These are phyloP conservation scores for Aulographum hederae DNA, from an alignment of 2,329 filamentous ascomycete genomes.

Conservation along the genomic window DNA sequence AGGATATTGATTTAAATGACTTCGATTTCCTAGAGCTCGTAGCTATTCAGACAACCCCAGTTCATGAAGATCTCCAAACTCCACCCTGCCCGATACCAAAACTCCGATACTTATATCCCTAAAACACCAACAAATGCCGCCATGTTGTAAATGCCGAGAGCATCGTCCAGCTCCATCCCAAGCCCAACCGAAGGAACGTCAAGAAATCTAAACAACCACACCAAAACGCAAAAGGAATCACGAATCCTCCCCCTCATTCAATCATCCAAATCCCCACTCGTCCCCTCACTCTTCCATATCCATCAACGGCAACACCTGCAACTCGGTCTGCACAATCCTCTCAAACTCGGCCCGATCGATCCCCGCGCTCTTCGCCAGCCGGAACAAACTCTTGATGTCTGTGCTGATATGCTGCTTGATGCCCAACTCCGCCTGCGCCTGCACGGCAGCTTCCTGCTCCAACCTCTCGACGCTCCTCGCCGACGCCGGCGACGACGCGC, in stretches of 20 bases:
- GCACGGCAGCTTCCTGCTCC: constrained; percentile 35
- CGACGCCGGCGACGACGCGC: constrained; percentile 28
- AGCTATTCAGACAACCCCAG: no score
- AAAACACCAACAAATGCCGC: no score
- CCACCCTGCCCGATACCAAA: no score
- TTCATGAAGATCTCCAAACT: no score
- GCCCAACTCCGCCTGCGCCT: constrained; percentile 49
- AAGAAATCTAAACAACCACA: background rate
- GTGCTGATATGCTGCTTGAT: constrained; percentile 65
- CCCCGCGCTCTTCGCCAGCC: constrained; percentile 50
- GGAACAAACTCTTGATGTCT: constrained; percentile 58
- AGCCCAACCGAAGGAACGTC: background rate
- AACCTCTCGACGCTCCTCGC: constrained; percentile 36
- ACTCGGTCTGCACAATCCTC: constrained; percentile 48
- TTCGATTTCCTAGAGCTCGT: no score
- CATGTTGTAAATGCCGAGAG: no score
- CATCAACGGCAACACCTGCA: constrained; percentile 51
- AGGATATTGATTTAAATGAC: no score
- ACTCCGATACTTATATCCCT: no score
- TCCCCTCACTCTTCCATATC: constrained; percentile 32
- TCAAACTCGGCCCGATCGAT: constrained; percentile 63
- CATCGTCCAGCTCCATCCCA: background rate
- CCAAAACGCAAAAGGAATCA: no score
- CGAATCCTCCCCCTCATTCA: no score
- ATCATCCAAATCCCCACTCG: background rate